Base-by-base conservation (phyloP, 2,329 filamentous ascomycete species). In the Alternaria panax region DNA sequence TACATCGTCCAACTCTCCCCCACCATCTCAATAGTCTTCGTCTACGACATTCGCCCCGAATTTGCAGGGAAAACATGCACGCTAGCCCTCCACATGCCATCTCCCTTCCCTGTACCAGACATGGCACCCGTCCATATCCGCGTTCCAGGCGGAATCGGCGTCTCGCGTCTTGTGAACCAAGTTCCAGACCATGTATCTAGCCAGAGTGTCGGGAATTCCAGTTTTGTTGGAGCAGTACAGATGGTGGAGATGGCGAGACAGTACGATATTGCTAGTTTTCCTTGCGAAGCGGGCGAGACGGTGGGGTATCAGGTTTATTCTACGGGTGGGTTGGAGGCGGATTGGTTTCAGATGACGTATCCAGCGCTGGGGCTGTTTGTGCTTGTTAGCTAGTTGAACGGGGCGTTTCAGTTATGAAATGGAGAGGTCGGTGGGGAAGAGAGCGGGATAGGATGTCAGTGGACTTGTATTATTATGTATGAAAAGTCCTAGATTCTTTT, bases 21-120 rank as follows among this genome's bases (percentile, higher is more conserved):
- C 1, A 75, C 65, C 3, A 61, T 67, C n/a, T 76, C 71, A 40
- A 75, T 76, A 9, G 62, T 84, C 59, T 83, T 83, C 75, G 80
- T 78, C 59, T 84, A 84, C 65, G 79, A 84, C 60, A 73, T 84
- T 24, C 79, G 79, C 0, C 62, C 71, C 3, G 69, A 67, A 4
- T 74, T 79, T 48, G 59, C 71, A 36, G 78, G 79, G 59, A 80
- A 80, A 60, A 80, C 75, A 30, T 85, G 83, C 75, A 81, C 78
- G 5, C 68, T 84, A n/a, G 72, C 80, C 57, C 83, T 85, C 72
- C 69, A 81, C 36, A 77, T 84, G 60, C 83, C 83, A 0, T 57
- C 67, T 6, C 60, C 80, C 75, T n/a, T 60, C 56, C 22, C 67
- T 64, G 62, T 59, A 66, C 14, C 45, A 11, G 45, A 48, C 9